Conservation (phyloP, 2,329 filamentous ascomycete species). For the Hypoxylon sp. region DNA sequence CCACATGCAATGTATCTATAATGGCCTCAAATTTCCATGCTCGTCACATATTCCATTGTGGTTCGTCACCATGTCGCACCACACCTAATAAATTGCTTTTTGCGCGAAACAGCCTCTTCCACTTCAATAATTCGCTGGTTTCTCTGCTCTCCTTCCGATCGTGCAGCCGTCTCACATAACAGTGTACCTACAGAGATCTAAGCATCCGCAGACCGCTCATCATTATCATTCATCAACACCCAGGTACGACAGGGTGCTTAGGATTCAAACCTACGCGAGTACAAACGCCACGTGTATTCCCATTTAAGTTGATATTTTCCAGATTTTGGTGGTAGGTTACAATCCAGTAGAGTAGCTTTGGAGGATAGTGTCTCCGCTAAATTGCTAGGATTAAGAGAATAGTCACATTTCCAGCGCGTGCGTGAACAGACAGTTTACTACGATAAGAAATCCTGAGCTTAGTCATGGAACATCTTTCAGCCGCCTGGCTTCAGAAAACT, state of each 20-base stretch:
- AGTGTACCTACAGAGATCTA: constrained; percentile 4
- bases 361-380: constrained; percentile 61
- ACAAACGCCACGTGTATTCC: constrained; percentile 61
- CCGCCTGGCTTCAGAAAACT: neutral
- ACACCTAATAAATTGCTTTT: constrained; percentile 24
- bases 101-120: constrained; percentile 14
- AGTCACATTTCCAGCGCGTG: neutral
- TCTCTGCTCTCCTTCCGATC: neutral
- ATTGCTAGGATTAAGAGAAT: constrained; percentile 45
- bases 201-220: constrained; percentile 1
- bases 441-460: neutral
- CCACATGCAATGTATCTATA: neutral
- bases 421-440: neutral
- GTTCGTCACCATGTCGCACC: constrained; percentile 36
- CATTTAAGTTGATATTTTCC: constrained; percentile 58
- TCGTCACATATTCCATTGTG: constrained; percentile 28
- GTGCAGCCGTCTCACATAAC: constrained; percentile 10
- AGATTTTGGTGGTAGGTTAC: constrained; percentile 60
- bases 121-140: constrained; percentile 8
- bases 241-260: constrained; percentile 13
- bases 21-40: constrained; percentile 27
- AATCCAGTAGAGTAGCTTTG: constrained; percentile 69
- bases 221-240: neutral
- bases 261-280: constrained; percentile 55
- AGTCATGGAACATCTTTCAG: neutral